A percentile compares a stretch with the other conserved stretches of the same genome.
phyloP scores from a whole-genome alignment of 345 rosid genomes.

The Dipteronia sinensis region DNA sequence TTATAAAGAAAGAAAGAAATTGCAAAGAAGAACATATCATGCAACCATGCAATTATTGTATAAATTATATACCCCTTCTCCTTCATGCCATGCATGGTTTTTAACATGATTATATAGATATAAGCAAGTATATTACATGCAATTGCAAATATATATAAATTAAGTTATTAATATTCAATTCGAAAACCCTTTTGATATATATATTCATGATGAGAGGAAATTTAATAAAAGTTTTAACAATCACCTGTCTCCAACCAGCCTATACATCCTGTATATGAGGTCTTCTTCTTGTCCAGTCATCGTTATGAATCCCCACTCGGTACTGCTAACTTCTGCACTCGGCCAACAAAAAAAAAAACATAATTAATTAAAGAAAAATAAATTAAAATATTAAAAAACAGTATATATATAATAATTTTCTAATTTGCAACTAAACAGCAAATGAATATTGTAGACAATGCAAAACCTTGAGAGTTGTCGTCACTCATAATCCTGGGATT shows the following conservation, averaged over 20 bases:
- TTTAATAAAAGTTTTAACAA: background rate
- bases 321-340: constrained; percentile 49
- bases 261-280: constrained; percentile 51
- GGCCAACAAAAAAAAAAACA: too few species aligned
- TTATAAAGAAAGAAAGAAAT: background rate
- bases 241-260: constrained; percentile 60
- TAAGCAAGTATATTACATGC: background rate
- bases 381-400: too few species aligned
- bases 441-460: background rate
- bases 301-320: constrained; percentile 43
- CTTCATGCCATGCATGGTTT: too few species aligned
- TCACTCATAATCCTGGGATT: background rate
- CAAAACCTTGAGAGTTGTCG: constrained; percentile 17
- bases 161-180: background rate
- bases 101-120: too few species aligned
- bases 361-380: too few species aligned
- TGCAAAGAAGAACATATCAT: background rate
- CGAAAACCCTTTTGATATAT: background rate
- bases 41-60: background rate
- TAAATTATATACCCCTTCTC: background rate
- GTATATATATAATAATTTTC: too few species aligned
- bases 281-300: constrained; percentile 63
- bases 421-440: background rate
- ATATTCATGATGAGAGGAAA: background rate
- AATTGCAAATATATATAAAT: background rate